Evolutionary conservation across 805 yeast genomes (phyloP), one percentile per base, ranked within the genome.

Genomic region (Yamadazyma kitorensis): DNA sequence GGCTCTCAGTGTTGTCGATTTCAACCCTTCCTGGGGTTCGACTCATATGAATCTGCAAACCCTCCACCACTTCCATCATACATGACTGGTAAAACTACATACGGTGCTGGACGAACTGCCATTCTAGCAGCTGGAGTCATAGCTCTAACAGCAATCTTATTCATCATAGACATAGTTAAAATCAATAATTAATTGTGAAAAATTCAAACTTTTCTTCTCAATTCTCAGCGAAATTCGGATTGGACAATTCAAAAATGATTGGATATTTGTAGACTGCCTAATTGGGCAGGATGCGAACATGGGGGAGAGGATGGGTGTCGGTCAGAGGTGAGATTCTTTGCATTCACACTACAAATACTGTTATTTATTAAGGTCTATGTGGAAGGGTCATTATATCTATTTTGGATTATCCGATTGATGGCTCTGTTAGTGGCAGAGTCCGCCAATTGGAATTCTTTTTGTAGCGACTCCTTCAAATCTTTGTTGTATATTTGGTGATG

Each of bases 61-160:
- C n/a, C n/a, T n/a, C n/a, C n/a, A n/a, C n/a, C n/a, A n/a, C n/a
- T n/a, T n/a, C n/a, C n/a, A n/a, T 7, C 26, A 7, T n/a, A 12
- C 22, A 20, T 20, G 10, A 20, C 10, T 20, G 9, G 10, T 7
- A 18, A 19, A 13, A 11, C 19, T 30, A 65, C 71, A 54, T 65
- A 65, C 70, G 70, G 62, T 47, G 64, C 57, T 45, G 65, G 64
- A 53, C 70, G 69, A 34, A 59, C 47, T 43, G 68, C 68, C 57
- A 63, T 46, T 37, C 57, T 54, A 23, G 51, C 45, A 37, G 64
- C 59, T 50, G 70, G 70, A 48, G 70, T 68, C 29, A 49, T 51
- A 43, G 67, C 64, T 58, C 62, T 66, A 47, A 64, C 52, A 47
- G 68, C 69, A 54, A 64, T 55, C 62, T 66, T 66, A 55, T 59